Evolutionary conservation across 306 rosid species (phyloP).

Genomic region (Lathyrus oleraceus): DNA sequence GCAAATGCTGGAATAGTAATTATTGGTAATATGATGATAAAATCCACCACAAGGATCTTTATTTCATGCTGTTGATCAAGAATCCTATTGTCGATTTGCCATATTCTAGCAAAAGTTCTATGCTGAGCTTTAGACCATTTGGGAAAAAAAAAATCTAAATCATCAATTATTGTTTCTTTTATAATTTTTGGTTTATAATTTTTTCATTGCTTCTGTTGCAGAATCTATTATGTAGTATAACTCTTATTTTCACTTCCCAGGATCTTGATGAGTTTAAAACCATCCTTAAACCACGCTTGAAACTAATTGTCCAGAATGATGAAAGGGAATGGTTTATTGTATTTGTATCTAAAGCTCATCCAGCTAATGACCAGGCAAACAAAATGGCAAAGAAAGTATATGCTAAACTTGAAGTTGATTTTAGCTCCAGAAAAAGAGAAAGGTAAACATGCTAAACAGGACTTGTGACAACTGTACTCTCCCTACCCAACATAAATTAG

Average conservation of each 20-base stretch:
- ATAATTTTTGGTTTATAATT: conserved; percentile 20
- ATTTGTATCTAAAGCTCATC: conserved; percentile 86
- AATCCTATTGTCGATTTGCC: background rate
- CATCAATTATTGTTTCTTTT: conserved; percentile 7
- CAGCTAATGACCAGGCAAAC: conserved; percentile 84
- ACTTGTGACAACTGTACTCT: conserved; percentile 16
- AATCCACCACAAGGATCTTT: conserved; percentile 20
- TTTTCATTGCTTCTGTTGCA: conserved; percentile 26
- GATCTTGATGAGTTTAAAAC: conserved; percentile 98
- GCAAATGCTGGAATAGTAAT: conserved; percentile 18
- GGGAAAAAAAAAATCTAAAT: background rate
- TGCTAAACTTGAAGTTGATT: conserved; percentile 93
- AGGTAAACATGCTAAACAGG: conserved; percentile 56
- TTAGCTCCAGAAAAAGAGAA: conserved; percentile 91
- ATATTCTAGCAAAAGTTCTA: conserved; percentile 14
- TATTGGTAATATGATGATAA: conserved; percentile 27
- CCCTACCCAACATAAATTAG: conserved; percentile 14
- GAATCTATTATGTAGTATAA: conserved; percentile 27
- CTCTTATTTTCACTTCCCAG: conserved; percentile 49
- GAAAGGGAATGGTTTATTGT: conserved; percentile 98
- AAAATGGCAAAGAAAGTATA: conserved; percentile 87
- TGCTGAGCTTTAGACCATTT: conserved; percentile 18
- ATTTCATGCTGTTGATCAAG: conserved; percentile 9
- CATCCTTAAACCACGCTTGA: conserved; percentile 96
- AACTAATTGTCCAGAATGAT: conserved; percentile 94